Base-by-base conservation (phyloP, 345 rosid species). In the Brassica cretica region DNA sequence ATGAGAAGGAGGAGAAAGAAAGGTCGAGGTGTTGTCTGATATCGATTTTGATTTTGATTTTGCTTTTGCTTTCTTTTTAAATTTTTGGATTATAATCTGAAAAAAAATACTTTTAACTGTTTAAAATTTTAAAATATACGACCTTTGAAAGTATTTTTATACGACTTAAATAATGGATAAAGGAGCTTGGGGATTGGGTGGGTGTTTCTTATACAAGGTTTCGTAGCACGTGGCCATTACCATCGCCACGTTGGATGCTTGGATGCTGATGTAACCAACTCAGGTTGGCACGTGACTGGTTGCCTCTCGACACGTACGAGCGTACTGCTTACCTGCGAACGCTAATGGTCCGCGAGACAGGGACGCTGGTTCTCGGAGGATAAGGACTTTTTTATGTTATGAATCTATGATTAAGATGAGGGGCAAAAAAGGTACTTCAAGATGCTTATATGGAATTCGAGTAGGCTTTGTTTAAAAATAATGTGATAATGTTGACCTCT, bases 201-300 rank as follows among this genome's bases (percentile, higher is more conserved):
- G 33, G 62, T 27, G 18, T 80, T 8, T 81, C 77, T 66, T 78
- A 71, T 81, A 75, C 58, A 72, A 68, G 66, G 78, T 53, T 74
- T 6, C 37, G 66, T 66, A 81, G 84, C 90, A 88, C 91, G 88
- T 90, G 90, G 86, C 76, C 80, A 66, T 27, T 1, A 15, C 4
- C 4, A 21, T 14, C 25, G 86, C 90, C 90, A 85, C 78, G 87
- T 76, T 55, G 86, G 91, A 84, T 9, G 85, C 7, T 76, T 55
- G 86, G 91, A 84, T 9, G 85, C 7, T 81, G 82, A 87, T 64
- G 85, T 77, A 51, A 75, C 83, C 71, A 80, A 25, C 41, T 39
- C 15, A 44, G 39, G 44, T 35, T 14, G 66, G 82, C 88, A 84
- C 85, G 84, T 84, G 85, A 84, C 73, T 58, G 41, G 14, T 58